phyloP scores from a whole-genome alignment of 805 yeast genomes.

The Ogataea chonburiensis region DNA sequence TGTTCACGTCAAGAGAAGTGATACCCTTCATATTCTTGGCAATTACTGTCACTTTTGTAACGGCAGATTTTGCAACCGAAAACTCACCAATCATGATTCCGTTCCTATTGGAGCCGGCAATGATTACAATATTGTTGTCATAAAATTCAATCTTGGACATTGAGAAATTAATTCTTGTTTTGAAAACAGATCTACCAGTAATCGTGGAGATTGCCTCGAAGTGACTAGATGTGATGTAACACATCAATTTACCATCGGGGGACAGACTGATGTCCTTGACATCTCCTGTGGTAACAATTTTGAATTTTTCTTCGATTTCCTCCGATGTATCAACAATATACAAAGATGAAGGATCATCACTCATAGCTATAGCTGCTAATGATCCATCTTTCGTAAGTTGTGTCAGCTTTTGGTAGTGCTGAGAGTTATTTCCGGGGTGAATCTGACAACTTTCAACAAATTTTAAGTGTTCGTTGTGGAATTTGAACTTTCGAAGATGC shows the following conservation, averaged over 20 bases:
- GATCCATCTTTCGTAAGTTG: slow-evolving; percentile 57
- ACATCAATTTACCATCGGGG: slow-evolving; percentile 62
- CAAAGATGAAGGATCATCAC: slow-evolving; percentile 61
- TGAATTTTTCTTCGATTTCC: slow-evolving; percentile 51
- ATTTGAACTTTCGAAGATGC: slow-evolving; percentile 66
- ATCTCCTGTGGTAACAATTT: slow-evolving; percentile 51
- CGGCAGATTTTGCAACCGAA: slow-evolving; percentile 40
- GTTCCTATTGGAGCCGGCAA: slow-evolving; percentile 46
- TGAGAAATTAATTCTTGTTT: slow-evolving; percentile 25
- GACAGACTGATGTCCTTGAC: slow-evolving; percentile 67
- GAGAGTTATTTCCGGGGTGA: slow-evolving; percentile 45
- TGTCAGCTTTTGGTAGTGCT: slow-evolving; percentile 65
- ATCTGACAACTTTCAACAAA: slow-evolving; percentile 61
- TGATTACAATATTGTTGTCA: slow-evolving; percentile 36
- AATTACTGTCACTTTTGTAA: slow-evolving; percentile 42
- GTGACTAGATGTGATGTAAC: slow-evolving; percentile 56
- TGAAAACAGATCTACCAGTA: slow-evolving; percentile 42
- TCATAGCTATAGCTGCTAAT: slow-evolving; percentile 67
- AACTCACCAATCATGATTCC: slow-evolving; percentile 45
- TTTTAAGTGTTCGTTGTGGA: slow-evolving; percentile 58
- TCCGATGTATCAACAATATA: slow-evolving; percentile 55
- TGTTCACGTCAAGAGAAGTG: slow-evolving; percentile 48
- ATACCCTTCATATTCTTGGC: slow-evolving; percentile 54
- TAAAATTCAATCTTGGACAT: slow-evolving; percentile 35
- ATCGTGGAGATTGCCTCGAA: slow-evolving; percentile 52